A percentile compares a stretch with the other conserved stretches of the same genome.
Evolutionary conservation across 768 basidiomycete species (phyloP).

Genomic region (Agaricus bisporus): DNA sequence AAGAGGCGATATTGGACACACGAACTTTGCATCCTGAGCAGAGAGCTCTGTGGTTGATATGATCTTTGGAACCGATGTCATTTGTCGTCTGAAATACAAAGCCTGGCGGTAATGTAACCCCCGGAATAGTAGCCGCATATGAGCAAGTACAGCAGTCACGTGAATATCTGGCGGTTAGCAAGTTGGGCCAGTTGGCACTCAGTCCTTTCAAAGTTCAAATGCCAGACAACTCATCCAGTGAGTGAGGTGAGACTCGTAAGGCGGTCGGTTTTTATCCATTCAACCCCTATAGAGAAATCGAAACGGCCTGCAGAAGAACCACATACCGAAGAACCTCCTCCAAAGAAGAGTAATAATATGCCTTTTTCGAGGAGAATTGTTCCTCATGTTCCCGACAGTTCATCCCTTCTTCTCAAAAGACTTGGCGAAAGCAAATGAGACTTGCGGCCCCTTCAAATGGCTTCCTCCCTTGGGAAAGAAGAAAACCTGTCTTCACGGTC

Average conservation of each 20-base stretch:
- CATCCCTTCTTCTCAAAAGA: conserved; percentile 27
- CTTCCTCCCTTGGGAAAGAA: conserved; percentile 30
- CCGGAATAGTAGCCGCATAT: not conserved
- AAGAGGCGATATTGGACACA: not conserved
- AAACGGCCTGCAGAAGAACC: conserved; percentile 3
- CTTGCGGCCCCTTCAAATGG: conserved; percentile 30
- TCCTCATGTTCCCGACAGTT: conserved; percentile 15
- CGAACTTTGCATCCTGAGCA: conserved; percentile 51
- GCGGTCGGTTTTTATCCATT: not conserved
- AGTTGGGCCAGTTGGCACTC: too few species aligned
- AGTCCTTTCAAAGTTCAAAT: not conserved
- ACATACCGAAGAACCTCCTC: conserved; percentile 1
- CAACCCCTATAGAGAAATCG: not conserved
- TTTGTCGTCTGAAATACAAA: not conserved
- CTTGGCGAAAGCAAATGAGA: conserved; percentile 4
- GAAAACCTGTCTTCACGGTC: conserved; percentile 35
- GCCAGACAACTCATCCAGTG: not conserved
- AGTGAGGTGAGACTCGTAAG: not conserved
- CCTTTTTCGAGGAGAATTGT: not conserved
- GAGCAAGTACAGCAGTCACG: not conserved
- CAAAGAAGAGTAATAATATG: conserved; percentile 6
- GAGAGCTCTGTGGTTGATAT: conserved; percentile 46
- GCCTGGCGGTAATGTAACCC: not conserved
- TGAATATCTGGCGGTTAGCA: not conserved
- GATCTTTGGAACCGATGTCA: conserved; percentile 35